Evolutionary conservation across 495 filamentous ascomycete genomes (phyloP).

Genomic region (Hamigera avellanea): DNA sequence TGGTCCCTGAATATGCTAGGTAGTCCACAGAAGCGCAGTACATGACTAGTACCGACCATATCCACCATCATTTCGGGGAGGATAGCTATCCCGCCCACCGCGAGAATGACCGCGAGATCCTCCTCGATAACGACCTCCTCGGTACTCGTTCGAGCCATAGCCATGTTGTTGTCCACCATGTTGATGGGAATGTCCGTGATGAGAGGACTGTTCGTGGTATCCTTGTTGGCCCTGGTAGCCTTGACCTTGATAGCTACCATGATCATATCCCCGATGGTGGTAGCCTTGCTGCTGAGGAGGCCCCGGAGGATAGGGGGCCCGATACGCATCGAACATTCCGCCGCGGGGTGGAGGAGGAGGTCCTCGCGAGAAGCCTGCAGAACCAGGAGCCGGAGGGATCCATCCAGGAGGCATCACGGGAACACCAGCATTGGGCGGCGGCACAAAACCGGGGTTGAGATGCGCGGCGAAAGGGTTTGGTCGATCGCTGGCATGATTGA

Average conservation of each 20-base stretch:
- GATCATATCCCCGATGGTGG: conserved; percentile 10
- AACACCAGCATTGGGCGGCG: conserved; percentile 18
- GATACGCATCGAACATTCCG: conserved; percentile 17
- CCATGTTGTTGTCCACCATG: conserved; percentile 11
- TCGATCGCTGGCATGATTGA: conserved; percentile 34
- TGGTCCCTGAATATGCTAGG: too few species aligned
- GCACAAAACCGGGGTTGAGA: conserved; percentile 37
- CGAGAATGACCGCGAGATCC: conserved; percentile 10
- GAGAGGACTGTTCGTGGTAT: conserved; percentile 9
- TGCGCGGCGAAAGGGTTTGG: conserved; percentile 45
- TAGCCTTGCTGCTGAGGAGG: conserved; percentile 14
- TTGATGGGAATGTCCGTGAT: conserved; percentile 10
- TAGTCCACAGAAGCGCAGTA: conserved; percentile 9
- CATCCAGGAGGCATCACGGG: conserved; percentile 25
- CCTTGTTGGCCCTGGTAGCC: conserved; percentile 19
- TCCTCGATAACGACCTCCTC: conserved; percentile 13
- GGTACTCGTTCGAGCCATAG: conserved; percentile 16
- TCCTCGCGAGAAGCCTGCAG: conserved; percentile 24
- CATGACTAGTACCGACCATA: conserved; percentile 13
- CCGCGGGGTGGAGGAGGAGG: conserved; percentile 33
- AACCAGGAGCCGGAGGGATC: conserved; percentile 23
- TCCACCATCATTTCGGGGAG: conserved; percentile 19
- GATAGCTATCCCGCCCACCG: conserved; percentile 20
- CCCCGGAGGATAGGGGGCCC: conserved; percentile 2
- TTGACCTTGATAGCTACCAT: conserved; percentile 18